Base-by-base conservation (phyloP, 768 basidiomycete species). In the Suillus sp. region DNA sequence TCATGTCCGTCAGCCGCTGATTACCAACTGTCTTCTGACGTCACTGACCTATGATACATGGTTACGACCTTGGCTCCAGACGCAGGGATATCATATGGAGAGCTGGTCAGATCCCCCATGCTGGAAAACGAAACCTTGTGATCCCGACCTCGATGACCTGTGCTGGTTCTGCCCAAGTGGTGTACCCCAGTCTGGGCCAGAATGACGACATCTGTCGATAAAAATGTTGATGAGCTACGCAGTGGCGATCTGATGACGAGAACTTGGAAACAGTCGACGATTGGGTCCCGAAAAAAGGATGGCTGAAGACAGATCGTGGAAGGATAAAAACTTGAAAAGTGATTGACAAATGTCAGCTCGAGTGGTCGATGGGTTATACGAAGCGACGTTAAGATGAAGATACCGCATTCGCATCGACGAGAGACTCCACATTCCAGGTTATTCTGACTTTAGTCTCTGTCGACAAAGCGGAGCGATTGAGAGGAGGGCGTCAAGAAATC, bases 1-100 rank as follows among this genome's bases (percentile, higher is more conserved):
- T 55, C 55, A 56, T 56, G 25, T 56, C 37, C 37, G 37, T 56
- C 25, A 57, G 25, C 18, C 18, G 38, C 38, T 38, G 55, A 57
- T 57, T 38, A 38, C 37, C 55, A 37, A 22, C 14, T 25, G 54
- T 37, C 35, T 25, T 27, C 4, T 57, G 55, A 38, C 37, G 25
- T 57, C 55, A 57, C 32, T 34, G 32, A 57, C 37, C 55, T 18
- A 56, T 22, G 25, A 9, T 22, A 35, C 54, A 22, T 55, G 54
- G 53, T n/a, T 22, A 55, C 53, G 22, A 37, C 37, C 8, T 55
- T 25, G 22, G 35, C 13, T 56, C 54, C 22, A 4, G 18, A 38
- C 16, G 35, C 22, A 22, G n/a, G 14, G 14, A 51, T 10, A 18
- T 27, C 50, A 10, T 51, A 20, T 18, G 18, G 11, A 51, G 47